Conservation (phyloP, 2,329 filamentous ascomycete genomes). For the Aspergillus vadensis region DNA sequence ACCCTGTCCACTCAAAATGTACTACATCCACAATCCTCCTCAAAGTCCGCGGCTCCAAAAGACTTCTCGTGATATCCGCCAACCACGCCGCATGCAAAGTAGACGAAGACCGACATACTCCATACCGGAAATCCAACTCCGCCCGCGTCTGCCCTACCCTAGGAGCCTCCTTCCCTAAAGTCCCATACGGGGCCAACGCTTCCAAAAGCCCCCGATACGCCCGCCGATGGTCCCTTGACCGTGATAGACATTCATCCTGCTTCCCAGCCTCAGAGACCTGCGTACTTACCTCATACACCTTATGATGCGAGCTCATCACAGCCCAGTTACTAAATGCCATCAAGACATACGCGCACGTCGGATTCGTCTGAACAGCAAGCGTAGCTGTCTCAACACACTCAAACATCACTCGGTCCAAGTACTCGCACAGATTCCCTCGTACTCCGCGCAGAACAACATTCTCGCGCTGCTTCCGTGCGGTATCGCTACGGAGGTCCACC, state of each 20-base stretch:
- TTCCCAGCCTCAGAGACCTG: neutral
- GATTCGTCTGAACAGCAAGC: slow-evolving; percentile 11
- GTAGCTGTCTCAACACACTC: slow-evolving; percentile 4
- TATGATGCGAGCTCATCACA: slow-evolving; percentile 27
- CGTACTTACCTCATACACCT: slow-evolving; percentile 20
- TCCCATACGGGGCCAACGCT: slow-evolving; percentile 18
- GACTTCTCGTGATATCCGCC: too few species aligned
- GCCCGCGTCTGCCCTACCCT: neutral
- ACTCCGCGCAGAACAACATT: slow-evolving; percentile 24
- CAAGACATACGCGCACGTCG: slow-evolving; percentile 15
- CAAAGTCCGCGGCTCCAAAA: too few species aligned
- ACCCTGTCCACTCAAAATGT: neutral
- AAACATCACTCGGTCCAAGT: slow-evolving; percentile 16
- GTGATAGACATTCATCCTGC: slow-evolving; percentile 9
- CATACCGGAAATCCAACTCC: neutral
- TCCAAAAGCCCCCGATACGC: slow-evolving; percentile 17
- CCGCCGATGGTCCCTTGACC: neutral
- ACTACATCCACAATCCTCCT: too few species aligned
- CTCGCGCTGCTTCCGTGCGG: slow-evolving; percentile 23
- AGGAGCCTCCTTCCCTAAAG: slow-evolving; percentile 17
- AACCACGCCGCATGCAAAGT: too few species aligned
- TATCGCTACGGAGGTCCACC: slow-evolving; percentile 25
- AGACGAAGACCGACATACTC: too few species aligned
- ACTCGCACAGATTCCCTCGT: slow-evolving; percentile 17
- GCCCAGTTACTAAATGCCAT: slow-evolving; percentile 28